phyloP scores from a whole-genome alignment of 345 rosid species.

The thale cress (Arabidopsis thaliana) region DNA sequence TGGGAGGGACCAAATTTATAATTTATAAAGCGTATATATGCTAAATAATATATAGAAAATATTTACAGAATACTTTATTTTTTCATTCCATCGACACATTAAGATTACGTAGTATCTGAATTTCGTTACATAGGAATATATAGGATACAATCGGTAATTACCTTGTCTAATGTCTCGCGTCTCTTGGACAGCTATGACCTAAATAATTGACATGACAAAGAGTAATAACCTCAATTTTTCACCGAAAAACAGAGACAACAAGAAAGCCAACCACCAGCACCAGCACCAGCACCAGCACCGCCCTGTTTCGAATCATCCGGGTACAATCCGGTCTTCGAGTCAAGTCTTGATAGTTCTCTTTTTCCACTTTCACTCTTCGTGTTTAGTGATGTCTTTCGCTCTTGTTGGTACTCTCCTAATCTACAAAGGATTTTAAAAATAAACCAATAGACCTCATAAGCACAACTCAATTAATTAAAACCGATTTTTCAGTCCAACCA shows the following conservation, averaged over 20 bases:
- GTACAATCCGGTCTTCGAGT: not conserved
- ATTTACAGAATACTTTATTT: not conserved
- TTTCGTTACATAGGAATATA: not conserved
- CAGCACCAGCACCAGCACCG: not conserved
- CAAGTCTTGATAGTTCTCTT: slow-evolving; percentile 27
- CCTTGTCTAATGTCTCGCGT: not conserved
- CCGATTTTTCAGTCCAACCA: not conserved
- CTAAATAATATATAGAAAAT: not conserved
- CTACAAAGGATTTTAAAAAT: not conserved
- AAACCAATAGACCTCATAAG: not conserved
- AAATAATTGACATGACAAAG: slow-evolving; percentile 12
- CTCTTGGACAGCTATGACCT: slow-evolving; percentile 21
- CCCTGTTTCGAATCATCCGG: slow-evolving; percentile 8
- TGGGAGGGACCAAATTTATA: too few relatives aligned
- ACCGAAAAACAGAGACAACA: slow-evolving; percentile 40
- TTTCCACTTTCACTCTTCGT: slow-evolving; percentile 20
- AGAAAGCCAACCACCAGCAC: slow-evolving; percentile 35
- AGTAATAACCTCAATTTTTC: slow-evolving; percentile 18
- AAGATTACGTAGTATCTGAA: slow-evolving; percentile 5
- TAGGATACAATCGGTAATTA: not conserved
- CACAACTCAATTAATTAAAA: not conserved
- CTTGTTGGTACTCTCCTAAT: slow-evolving; percentile 31
- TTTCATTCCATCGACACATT: slow-evolving; percentile 16
- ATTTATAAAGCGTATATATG: not conserved
- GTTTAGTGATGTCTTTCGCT: slow-evolving; percentile 11